phyloP scores from a whole-genome alignment of 2,329 filamentous ascomycete genomes.

The Blastomyces gilchristii region DNA sequence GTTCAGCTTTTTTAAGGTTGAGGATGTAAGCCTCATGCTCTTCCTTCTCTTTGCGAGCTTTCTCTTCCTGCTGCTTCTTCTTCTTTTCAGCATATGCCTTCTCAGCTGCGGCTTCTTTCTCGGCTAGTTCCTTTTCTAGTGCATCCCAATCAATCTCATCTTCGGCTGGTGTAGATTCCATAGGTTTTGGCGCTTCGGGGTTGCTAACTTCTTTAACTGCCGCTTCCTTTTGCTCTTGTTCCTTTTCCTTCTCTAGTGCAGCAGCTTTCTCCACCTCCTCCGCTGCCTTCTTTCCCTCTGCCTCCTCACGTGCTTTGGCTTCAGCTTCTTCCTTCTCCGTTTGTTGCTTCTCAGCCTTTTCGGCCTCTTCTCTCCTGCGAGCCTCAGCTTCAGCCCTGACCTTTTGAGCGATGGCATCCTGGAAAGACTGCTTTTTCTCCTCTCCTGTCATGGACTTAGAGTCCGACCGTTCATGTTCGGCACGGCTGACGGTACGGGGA shows the following conservation, averaged over 20 bases:
- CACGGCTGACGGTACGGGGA: conserved; percentile 59
- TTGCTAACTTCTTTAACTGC: conserved; percentile 38
- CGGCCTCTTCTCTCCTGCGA: conserved; percentile 21
- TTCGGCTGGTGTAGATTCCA: conserved; percentile 22
- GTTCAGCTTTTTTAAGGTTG: conserved; percentile 41
- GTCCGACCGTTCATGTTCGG: conserved; percentile 59
- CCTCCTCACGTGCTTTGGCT: conserved; percentile 23
- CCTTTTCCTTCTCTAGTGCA: conserved; percentile 18
- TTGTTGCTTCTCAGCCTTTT: conserved; percentile 12
- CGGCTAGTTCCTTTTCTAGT: conserved; percentile 39
- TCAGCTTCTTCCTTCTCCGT: conserved; percentile 11
- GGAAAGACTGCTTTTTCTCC: conserved; percentile 71
- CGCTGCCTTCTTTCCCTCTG: conserved; percentile 19
- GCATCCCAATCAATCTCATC: conserved; percentile 39
- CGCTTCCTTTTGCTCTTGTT: conserved; percentile 22
- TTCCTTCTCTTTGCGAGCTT: conserved; percentile 37
- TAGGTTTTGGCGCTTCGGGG: conserved; percentile 30
- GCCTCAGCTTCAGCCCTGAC: conserved; percentile 28
- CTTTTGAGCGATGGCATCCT: conserved; percentile 41
- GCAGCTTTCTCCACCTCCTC: conserved; percentile 18
- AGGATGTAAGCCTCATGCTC: conserved; percentile 36
- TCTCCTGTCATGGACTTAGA: conserved; percentile 66
- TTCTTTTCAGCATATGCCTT: conserved; percentile 57
- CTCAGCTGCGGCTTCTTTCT: conserved; percentile 37
- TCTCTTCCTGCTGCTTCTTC: conserved; percentile 57